Base-by-base conservation (phyloP, 495 filamentous ascomycete genomes). In the Penicillium canescens region DNA sequence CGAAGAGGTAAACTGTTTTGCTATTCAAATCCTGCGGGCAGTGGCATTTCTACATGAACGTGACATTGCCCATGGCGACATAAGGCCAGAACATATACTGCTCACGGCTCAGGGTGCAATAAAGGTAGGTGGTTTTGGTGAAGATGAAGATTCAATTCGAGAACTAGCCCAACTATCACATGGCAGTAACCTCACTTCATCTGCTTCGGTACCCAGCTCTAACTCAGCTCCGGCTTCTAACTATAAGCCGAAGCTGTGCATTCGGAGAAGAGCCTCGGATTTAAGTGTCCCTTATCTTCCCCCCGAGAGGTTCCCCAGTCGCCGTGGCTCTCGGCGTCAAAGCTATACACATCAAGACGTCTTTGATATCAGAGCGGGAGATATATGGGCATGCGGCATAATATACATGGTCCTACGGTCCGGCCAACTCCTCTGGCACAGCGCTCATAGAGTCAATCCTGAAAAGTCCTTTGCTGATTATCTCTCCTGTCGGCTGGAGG, bases 31-130 rank as follows among this genome's bases (percentile, higher is more conserved):
- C 11, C 63, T 85, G 2, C 75, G 78, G 37, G 83, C 77, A 23
- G 59, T 86, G 6, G 67, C 76, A 20, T 82, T 82, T 54, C 59
- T 85, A 7, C 82, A 86, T 52, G 60, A 63, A 4, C 54, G 67
- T 2, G 57, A 61, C 2, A 75, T 85, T 37, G 78, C 75, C n/a
- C 83, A 86, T 59, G 61, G 82, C 28, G 82, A 86, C 53, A 60
- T 86, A 13, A 84, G 84, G 60, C 82, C 81, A 3, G 83, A 86
- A 35, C 85, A 84, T 41, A 69, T 86, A 3, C 70, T 86, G 9
- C 71, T 83, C 57, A 77, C 78, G 9, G 6, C 21, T 10, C 37
- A 42, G 14, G 36, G 52, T 11, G 44, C 52, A 3, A 24, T 42
- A 5, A 54, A 54, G 23, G 16, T 54, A 20, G n/a, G 43, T 54